Evolutionary conservation across 768 basidiomycete species (phyloP), one percentile per base, ranked within the genome.

Genomic region (Rhizopogon roseolus): DNA sequence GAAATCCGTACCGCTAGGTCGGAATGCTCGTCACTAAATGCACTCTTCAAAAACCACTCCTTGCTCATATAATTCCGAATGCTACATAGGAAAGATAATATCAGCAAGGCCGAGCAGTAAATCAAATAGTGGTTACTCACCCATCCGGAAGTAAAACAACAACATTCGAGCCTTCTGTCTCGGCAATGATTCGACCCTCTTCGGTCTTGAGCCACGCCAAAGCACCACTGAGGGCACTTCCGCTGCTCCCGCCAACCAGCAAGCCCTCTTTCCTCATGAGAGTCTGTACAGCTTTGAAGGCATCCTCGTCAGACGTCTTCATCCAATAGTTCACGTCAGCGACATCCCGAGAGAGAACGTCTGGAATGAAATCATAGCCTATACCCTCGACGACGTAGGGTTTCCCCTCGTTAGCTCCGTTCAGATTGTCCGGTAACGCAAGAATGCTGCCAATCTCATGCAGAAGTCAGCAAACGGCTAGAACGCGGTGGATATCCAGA

Each of bases 11-110:
- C 37, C 3, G 46, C 46, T 0, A 48, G 34, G 19, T 48, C 46
- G 3, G 86, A 78, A 0, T 81, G 78, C 54, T 81, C 78, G 0
- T 75, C 69, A 40, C 77, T 69, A 59, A 86, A 68, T 5, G 84
- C 81, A 61, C 86, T 81, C 57, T 85, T 76, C 57, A 93, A 70
- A 72, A 95, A 95, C 93, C 93, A 96, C 10, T 85, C 81, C 64
- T 93, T 95, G 72, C 88, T 88, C 84, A 96, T 94, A 65, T 96
- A 96, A 67, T 96, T 96, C 60, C 93, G 81, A 52, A 97, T 85
- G 1, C 94, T 93, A 46, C 16, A 29, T 25, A n/a, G 40, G 28
- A 52, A 22, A 52, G 19, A 49, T 17, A 51, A 52, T 14, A 38
- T 49, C 50, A 61, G 16, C 45, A 17, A 19, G 6, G 42, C 29